phyloP scores from a whole-genome alignment of 2,329 filamentous ascomycete genomes.

The Trichoderma koningii region DNA sequence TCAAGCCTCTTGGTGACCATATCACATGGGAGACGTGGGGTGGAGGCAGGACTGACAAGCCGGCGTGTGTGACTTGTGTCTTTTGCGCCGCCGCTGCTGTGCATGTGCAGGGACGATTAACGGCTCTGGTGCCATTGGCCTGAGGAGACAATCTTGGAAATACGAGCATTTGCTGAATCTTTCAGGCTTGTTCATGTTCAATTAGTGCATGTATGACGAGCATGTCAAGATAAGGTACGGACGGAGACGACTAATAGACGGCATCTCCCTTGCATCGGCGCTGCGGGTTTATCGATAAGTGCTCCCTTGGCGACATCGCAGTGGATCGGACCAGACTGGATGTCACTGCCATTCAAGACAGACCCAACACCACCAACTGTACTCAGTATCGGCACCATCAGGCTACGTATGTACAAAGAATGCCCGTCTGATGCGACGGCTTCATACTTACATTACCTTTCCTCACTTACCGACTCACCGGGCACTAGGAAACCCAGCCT shows the following conservation, averaged over 20 bases:
- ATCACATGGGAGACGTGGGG: slow-evolving; percentile 16
- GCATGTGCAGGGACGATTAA: slow-evolving; percentile 2
- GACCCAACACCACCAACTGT: neutral
- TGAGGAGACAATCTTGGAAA: neutral
- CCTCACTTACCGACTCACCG: neutral
- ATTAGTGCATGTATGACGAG: too few relatives aligned
- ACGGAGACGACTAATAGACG: neutral
- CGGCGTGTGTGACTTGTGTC: slow-evolving; percentile 18
- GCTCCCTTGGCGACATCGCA: neutral
- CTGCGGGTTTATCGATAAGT: slow-evolving; percentile 21
- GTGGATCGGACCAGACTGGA: neutral
- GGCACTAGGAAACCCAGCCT: neutral
- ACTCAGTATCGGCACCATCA: neutral
- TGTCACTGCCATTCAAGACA: too few relatives aligned
- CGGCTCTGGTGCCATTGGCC: slow-evolving; percentile 4
- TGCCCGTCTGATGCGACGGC: neutral
- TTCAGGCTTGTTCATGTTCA: too few relatives aligned
- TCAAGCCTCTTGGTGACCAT: slow-evolving; percentile 15
- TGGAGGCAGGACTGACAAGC: slow-evolving; percentile 19
- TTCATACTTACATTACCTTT: slow-evolving; percentile 1
- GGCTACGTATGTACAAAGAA: neutral
- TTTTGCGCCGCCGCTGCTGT: neutral
- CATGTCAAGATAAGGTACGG: slow-evolving; percentile 7
- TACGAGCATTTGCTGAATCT: too few relatives aligned
- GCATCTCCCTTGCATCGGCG: slow-evolving; percentile 11